A percentile compares a stretch with the other conserved stretches of the same genome.
phyloP scores from a whole-genome alignment of 179 eudicot genomes.

The Heliamphora pulchella region DNA sequence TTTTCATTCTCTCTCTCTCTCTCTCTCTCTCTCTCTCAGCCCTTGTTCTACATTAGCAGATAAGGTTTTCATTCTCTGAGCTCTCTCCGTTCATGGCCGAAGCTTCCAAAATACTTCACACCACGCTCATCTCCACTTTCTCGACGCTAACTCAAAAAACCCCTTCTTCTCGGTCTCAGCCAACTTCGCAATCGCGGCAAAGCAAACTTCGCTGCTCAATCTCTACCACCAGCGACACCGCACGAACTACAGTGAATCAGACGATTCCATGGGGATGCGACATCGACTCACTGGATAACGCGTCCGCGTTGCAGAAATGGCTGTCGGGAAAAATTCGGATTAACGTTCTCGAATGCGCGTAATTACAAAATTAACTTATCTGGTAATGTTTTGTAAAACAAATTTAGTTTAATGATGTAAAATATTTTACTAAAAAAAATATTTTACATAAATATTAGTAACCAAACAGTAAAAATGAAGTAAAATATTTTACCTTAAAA shows the following conservation, averaged over 20 bases:
- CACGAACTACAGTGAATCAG: constrained; percentile 6
- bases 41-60: constrained; percentile 26
- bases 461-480: too few species aligned
- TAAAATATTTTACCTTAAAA: too few species aligned
- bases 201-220: constrained; percentile 38
- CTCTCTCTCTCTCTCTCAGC: constrained; percentile 16
- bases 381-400: too few species aligned
- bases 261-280: constrained; percentile 79
- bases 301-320: constrained; percentile 64
- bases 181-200: background rate
- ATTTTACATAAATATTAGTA: too few species aligned
- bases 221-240: constrained; percentile 27
- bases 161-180: constrained; percentile 6
- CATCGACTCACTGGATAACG: constrained; percentile 62
- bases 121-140: constrained; percentile 35
- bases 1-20: background rate
- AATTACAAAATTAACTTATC: too few species aligned
- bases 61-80: too few species aligned
- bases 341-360: too few species aligned
- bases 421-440: too few species aligned
- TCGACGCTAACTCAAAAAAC: background rate
- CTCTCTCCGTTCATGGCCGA: constrained; percentile 23
- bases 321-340: constrained; percentile 19
- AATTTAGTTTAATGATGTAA: too few species aligned
- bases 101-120: constrained; percentile 38